phyloP scores from a whole-genome alignment of 495 filamentous ascomycete species.

The Trypethelium eluteriae region DNA sequence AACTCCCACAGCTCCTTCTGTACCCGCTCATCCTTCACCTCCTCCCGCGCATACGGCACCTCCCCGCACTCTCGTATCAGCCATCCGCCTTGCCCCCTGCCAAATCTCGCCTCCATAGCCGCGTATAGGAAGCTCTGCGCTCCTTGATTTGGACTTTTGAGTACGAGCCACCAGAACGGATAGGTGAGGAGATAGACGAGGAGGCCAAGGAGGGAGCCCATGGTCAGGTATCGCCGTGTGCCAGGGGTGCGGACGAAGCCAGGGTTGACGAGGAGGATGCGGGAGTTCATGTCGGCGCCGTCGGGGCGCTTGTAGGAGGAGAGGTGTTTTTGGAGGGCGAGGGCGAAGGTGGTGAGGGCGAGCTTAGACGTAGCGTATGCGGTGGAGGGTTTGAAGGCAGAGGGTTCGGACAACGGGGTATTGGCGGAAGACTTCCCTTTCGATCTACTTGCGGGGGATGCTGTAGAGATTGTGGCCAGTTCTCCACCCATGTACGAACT shows the following conservation, averaged over 20 bases:
- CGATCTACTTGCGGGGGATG: neutral
- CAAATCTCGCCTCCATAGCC: slow-evolving; percentile 61
- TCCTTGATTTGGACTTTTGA: slow-evolving; percentile 75
- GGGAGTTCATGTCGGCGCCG: slow-evolving; percentile 65
- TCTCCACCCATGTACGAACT: slow-evolving; percentile 71
- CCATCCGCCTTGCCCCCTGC: slow-evolving; percentile 51
- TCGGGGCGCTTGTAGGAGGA: slow-evolving; percentile 76
- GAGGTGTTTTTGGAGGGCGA: slow-evolving; percentile 82
- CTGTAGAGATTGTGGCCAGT: slow-evolving; percentile 29
- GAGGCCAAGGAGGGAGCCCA: slow-evolving; percentile 77
- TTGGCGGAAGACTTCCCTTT: slow-evolving; percentile 1
- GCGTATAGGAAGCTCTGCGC: slow-evolving; percentile 82
- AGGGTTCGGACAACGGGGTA: slow-evolving; percentile 12
- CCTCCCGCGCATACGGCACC: slow-evolving; percentile 56
- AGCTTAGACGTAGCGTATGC: slow-evolving; percentile 84
- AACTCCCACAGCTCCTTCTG: slow-evolving; percentile 82
- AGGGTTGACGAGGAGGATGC: slow-evolving; percentile 78
- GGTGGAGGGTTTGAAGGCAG: slow-evolving; percentile 27
- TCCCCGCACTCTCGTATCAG: slow-evolving; percentile 83
- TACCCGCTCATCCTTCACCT: slow-evolving; percentile 67
- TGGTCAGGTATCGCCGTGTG: slow-evolving; percentile 73
- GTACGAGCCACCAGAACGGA: slow-evolving; percentile 73
- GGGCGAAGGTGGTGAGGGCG: slow-evolving; percentile 77
- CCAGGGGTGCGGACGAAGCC: slow-evolving; percentile 78
- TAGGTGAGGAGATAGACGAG: slow-evolving; percentile 68